phyloP scores from a whole-genome alignment of 2,329 filamentous ascomycete genomes.

The Penicillium griseofulvum region DNA sequence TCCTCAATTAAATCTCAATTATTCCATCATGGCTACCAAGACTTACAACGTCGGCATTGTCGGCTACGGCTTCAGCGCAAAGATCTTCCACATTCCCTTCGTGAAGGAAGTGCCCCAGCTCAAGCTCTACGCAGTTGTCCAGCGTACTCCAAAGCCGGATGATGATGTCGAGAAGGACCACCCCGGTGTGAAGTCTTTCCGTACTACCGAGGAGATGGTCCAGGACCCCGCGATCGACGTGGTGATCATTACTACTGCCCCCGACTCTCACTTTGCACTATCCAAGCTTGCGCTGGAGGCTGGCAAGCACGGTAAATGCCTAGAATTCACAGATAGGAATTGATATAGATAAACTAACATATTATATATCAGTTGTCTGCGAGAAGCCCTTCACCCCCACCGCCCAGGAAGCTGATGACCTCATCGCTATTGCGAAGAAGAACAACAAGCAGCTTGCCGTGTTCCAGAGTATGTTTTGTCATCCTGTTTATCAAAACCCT shows the following conservation, averaged over 20 bases:
- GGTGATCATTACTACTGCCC: slow-evolving; percentile 69
- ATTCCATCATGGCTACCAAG: slow-evolving; percentile 41
- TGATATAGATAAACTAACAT: not conserved
- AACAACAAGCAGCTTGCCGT: slow-evolving; percentile 59
- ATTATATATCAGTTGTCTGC: slow-evolving; percentile 56
- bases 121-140: slow-evolving; percentile 71
- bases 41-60: slow-evolving; percentile 58
- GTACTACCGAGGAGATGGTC: slow-evolving; percentile 60
- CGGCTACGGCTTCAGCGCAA: slow-evolving; percentile 65
- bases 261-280: slow-evolving; percentile 67
- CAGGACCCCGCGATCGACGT: slow-evolving; percentile 65
- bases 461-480: slow-evolving; percentile 58
- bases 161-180: slow-evolving; percentile 69
- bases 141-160: slow-evolving; percentile 63
- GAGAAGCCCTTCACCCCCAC: slow-evolving; percentile 83
- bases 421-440: slow-evolving; percentile 56
- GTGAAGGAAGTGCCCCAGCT: slow-evolving; percentile 63
- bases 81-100: slow-evolving; percentile 82
- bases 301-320: slow-evolving; percentile 61
- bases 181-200: slow-evolving; percentile 63
- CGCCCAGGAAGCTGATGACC: slow-evolving; percentile 62
- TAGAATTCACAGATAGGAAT: not conserved
- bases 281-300: slow-evolving; percentile 63
- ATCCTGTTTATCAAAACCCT: not conserved
- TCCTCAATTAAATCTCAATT: slow-evolving; percentile 20